Evolutionary conservation across 2,329 filamentous ascomycete genomes (phyloP), one percentile per base, ranked within the genome.

Genomic region (Xylariaceae sp.): DNA sequence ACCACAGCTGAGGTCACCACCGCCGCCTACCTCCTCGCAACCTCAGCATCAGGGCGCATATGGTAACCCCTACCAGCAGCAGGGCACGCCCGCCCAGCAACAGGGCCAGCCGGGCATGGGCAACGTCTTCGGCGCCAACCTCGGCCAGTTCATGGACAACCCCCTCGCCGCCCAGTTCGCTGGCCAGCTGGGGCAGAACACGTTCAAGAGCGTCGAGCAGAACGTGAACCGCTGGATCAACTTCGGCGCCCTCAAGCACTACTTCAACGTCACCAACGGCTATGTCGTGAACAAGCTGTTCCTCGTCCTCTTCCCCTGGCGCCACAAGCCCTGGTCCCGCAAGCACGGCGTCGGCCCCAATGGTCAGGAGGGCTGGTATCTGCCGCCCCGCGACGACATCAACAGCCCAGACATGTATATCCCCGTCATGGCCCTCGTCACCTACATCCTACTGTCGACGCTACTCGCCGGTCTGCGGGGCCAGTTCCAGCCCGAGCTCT

Each of bases 371-470:
- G 83, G 83, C 42, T 87, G 86, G 77, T 99, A 94, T 72, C 81
- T 97, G 7, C 90, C 94, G 5, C 94, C 94, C 2, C 82, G 94
- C 59, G 93, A 99, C 71, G 94, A 99, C 68, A 79, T 97, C 71
- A 99, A 99, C 74, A 95, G 90, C 60, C 94, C 95, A 14, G 94
- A 99, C 73, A 97, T 99, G 92, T 99, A 99, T 75, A 99, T 99
- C 64, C 65, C 66, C 54, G 88, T 95, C 66, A 99, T 99, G 94
- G 93, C 94, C 1, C 79, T 99, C 48, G 91, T 97, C 43, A 99
- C 94, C 19, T 99, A 99, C 72, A 96, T 99, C 59, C 86, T 99
- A 33, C 82, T 99, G 11, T 95, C 90, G 5, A 94, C 93, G 1
- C 80, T 97, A 40, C 80, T 99, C 50, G 93, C 93, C 9, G 94